Evolutionary conservation across 2,329 filamentous ascomycete species (phyloP).

Genomic region (Grosmannia serpens): DNA sequence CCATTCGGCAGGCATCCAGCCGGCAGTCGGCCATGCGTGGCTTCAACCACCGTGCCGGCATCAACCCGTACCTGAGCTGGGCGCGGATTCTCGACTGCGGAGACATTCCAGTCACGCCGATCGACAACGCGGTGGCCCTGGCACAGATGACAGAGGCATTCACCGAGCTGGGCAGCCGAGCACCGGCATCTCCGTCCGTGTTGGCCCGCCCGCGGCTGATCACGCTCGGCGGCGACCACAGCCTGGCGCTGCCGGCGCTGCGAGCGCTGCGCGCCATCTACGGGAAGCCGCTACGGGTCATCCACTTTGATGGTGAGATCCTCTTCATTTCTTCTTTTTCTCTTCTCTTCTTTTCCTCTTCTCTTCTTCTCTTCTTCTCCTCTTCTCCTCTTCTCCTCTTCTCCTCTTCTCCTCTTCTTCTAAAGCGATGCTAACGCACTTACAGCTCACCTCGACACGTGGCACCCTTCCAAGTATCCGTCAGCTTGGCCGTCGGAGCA

Average conservation of each 20-base stretch:
- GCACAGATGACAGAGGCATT: constrained; percentile 78
- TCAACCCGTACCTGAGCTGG: constrained; percentile 78
- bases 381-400: constrained; percentile 10
- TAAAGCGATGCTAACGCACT: neutral
- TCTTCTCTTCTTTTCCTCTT: constrained; percentile 19
- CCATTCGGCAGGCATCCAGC: constrained; percentile 73
- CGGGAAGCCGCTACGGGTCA: constrained; percentile 51
- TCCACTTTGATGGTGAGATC: constrained; percentile 55
- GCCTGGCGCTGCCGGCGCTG: constrained; percentile 56
- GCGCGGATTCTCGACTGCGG: constrained; percentile 77
- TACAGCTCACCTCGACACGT: constrained; percentile 63
- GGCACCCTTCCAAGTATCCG: constrained; percentile 73
- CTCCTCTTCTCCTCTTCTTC: neutral
- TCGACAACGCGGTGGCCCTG: constrained; percentile 74
- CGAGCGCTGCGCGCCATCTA: constrained; percentile 53
- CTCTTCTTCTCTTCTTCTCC: constrained; percentile 5
- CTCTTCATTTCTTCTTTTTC: neutral
- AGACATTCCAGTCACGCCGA: constrained; percentile 76
- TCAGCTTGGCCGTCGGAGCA: constrained; percentile 61
- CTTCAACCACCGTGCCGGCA: constrained; percentile 68
- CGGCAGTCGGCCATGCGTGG: constrained; percentile 71
- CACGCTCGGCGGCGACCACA: constrained; percentile 64
- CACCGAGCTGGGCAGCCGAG: constrained; percentile 46
- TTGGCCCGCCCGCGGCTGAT: constrained; percentile 43
- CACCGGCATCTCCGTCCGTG: constrained; percentile 20